Percentiles rank a stretch among this genome's conserved stretches.
Conservation (phyloP, 164 flowering plant species). For the grape (Vitis vinifera) region ASM3070453v1 NC_081815.1:6421001-6421500, state of each 20-base stretch:
- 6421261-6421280: slow-evolving; percentile 23
- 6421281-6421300: slow-evolving; percentile 25
- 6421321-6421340: slow-evolving; percentile 44
- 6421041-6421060: background rate
- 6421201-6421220: too few species aligned
- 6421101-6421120: background rate
- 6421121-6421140: background rate
- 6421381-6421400: background rate
- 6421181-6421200: too few species aligned
- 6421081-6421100: background rate
- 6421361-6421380: background rate
- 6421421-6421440: background rate
- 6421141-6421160: background rate
- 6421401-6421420: background rate
- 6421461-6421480: too few species aligned
- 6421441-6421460: background rate
- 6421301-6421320: slow-evolving; percentile 24
- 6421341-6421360: slow-evolving; percentile 56
- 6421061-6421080: background rate
- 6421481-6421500: too few species aligned
- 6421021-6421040: background rate
- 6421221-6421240: background rate
- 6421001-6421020: slow-evolving; percentile 13
- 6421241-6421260: background rate
- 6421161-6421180: too few species aligned